Percentiles rank a stretch among this genome's conserved stretches.
Evolutionary conservation across 176 grass and related monocot genomes (phyloP).

Genomic region (Tillandsia fasciculata): DNA sequence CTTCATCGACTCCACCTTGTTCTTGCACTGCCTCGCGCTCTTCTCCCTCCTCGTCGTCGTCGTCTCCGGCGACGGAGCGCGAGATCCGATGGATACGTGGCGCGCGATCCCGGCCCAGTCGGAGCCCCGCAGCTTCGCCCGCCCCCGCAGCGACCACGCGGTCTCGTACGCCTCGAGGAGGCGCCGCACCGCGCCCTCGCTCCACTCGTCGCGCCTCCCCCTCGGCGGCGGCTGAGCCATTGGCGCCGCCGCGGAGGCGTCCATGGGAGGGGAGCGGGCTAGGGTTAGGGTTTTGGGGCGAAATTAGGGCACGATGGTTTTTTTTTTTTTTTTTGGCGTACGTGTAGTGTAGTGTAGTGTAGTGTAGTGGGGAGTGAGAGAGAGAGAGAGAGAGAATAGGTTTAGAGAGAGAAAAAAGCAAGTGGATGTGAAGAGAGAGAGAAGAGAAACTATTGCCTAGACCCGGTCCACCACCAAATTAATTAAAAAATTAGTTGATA

Average conservation of each 20-base stretch:
- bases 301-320: too few relatives aligned
- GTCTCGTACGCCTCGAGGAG: conserved; percentile 83
- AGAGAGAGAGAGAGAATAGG: too few relatives aligned
- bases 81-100: conserved; percentile 54
- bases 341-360: too few relatives aligned
- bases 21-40: conserved; percentile 93
- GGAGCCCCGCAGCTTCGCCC: conserved; percentile 92
- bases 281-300: too few relatives aligned
- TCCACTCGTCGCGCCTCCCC: conserved; percentile 96
- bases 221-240: conserved; percentile 10
- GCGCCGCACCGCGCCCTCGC: conserved; percentile 51
- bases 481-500: conserved; percentile 12
- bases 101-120: conserved; percentile 88
- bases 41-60: conserved; percentile 29
- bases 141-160: conserved; percentile 80
- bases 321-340: too few relatives aligned
- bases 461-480: neutral
- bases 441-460: neutral
- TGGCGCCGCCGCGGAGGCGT: conserved; percentile 19
- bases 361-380: too few relatives aligned
- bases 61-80: conserved; percentile 12
- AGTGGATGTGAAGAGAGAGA: neutral
- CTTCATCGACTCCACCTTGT: conserved; percentile 99
- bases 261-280: conserved; percentile 23
- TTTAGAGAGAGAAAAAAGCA: too few relatives aligned